These are phyloP conservation scores for Starmerella gropengiesseri DNA, from an alignment of 805 yeast genomes.

Conservation along the genomic window DNA sequence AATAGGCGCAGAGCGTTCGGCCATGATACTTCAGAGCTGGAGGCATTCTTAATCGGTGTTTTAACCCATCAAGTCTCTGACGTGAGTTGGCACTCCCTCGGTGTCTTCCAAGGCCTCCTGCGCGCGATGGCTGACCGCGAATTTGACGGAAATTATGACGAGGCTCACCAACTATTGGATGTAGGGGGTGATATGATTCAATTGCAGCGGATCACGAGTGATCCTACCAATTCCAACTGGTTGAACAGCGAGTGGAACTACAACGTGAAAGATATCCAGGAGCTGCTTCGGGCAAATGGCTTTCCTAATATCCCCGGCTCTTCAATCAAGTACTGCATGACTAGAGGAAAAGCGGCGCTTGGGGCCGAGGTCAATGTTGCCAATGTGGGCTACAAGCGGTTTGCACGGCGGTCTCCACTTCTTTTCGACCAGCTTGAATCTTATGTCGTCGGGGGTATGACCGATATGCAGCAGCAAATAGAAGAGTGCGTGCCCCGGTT, in stretches of 20 bases:
- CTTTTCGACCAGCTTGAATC: conserved; percentile 35
- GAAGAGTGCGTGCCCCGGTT: conserved; percentile 33
- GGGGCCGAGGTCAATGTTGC: conserved; percentile 36
- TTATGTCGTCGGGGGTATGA: conserved; percentile 45
- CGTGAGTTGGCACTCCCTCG: conserved; percentile 56
- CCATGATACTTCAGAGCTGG: conserved; percentile 27
- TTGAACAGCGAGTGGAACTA: conserved; percentile 26
- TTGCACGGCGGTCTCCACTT: conserved; percentile 37
- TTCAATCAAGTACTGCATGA: conserved; percentile 36
- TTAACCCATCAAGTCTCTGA: conserved; percentile 56
- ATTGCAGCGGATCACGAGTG: conserved; percentile 30
- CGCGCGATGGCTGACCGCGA: conserved; percentile 41
- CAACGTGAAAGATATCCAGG: conserved; percentile 37
- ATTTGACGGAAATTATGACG: conserved; percentile 39
- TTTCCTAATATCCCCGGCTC: conserved; percentile 8
- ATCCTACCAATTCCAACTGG: conserved; percentile 24
- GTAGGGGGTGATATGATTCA: conserved; percentile 54
- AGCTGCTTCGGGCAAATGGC: conserved; percentile 34
- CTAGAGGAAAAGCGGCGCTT: conserved; percentile 44
- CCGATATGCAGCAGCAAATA: conserved; percentile 37
- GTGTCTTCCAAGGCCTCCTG: conserved; percentile 46
- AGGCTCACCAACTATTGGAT: conserved; percentile 47
- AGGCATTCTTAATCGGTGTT: conserved; percentile 48
- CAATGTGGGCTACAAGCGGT: conserved; percentile 26
- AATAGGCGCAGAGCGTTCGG: conserved; percentile 27